Percentiles rank a stretch among this genome's conserved stretches.
Conservation (phyloP, 257 asterid species). For the Gentiana straminea region DNA sequence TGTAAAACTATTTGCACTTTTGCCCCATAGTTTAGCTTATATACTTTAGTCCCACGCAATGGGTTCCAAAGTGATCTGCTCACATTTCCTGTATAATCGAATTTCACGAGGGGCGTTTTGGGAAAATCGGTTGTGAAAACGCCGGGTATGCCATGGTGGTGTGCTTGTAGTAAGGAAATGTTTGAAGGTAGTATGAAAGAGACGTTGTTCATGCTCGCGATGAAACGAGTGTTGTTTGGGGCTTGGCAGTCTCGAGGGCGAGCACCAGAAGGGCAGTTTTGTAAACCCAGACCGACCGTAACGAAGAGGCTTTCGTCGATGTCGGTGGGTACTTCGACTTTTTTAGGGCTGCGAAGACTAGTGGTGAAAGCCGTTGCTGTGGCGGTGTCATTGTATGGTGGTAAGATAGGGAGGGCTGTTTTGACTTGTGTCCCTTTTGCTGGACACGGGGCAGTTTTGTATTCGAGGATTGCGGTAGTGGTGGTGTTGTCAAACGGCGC, state of each 20-base stretch:
- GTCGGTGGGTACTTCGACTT: slow-evolving; percentile 46
- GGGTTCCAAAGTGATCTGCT: slow-evolving; percentile 85
- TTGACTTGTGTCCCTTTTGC: slow-evolving; percentile 27
- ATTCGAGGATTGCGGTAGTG: slow-evolving; percentile 79
- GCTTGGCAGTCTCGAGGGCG: slow-evolving; percentile 57
- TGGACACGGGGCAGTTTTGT: slow-evolving; percentile 43
- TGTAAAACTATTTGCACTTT: slow-evolving; percentile 71
- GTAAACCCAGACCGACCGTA: slow-evolving; percentile 77
- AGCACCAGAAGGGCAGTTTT: slow-evolving; percentile 52
- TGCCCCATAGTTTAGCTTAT: slow-evolving; percentile 56
- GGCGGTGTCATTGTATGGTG: slow-evolving; percentile 72
- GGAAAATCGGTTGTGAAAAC: slow-evolving; percentile 80
- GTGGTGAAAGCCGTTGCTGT: slow-evolving; percentile 69
- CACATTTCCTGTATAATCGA: slow-evolving; percentile 81
- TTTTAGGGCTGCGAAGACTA: slow-evolving; percentile 52
- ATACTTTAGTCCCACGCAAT: slow-evolving; percentile 38
- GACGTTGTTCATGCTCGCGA: slow-evolving; percentile 85
- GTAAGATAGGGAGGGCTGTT: slow-evolving; percentile 44
- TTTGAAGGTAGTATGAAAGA: slow-evolving; percentile 77
- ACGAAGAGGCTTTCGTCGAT: slow-evolving; percentile 64
- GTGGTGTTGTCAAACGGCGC: slow-evolving; percentile 88
- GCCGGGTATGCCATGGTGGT: slow-evolving; percentile 61
- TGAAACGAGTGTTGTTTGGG: slow-evolving; percentile 74
- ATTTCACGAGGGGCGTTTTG: slow-evolving; percentile 41
- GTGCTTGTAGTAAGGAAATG: slow-evolving; percentile 68